Percentiles rank a stretch among this genome's conserved stretches.
phyloP scores from a whole-genome alignment of 805 yeast genomes.

The Starmerella vitae region DNA sequence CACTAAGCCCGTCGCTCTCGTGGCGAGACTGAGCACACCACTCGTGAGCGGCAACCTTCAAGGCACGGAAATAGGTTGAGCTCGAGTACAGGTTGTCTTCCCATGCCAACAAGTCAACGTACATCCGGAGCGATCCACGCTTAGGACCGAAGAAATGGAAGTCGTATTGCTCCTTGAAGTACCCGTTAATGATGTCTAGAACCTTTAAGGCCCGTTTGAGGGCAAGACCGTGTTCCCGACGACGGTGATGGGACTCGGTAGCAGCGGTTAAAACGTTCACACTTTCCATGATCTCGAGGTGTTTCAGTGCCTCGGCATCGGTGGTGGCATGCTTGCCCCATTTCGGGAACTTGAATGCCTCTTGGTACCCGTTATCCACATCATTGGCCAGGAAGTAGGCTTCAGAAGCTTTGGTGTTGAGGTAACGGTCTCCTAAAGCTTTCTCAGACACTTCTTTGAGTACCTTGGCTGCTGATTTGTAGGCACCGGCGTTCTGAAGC shows the following conservation, averaged over 20 bases:
- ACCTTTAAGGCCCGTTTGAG: slow-evolving; percentile 64
- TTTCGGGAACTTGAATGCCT: slow-evolving; percentile 50
- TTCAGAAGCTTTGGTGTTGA: slow-evolving; percentile 77
- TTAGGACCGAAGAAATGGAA: slow-evolving; percentile 88
- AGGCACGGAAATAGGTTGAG: slow-evolving; percentile 59
- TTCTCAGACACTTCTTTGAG: slow-evolving; percentile 59
- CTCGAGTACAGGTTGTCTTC: slow-evolving; percentile 58
- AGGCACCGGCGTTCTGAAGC: slow-evolving; percentile 54
- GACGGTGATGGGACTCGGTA: slow-evolving; percentile 67
- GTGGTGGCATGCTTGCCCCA: slow-evolving; percentile 40
- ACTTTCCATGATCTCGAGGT: slow-evolving; percentile 81
- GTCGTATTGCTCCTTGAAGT: slow-evolving; percentile 75
- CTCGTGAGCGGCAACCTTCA: slow-evolving; percentile 42
- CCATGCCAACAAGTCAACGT: slow-evolving; percentile 67
- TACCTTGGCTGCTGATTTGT: slow-evolving; percentile 45
- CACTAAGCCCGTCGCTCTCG: slow-evolving; percentile 23
- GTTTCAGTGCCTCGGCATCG: slow-evolving; percentile 64
- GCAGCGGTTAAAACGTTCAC: slow-evolving; percentile 75
- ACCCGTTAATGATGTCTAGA: slow-evolving; percentile 53
- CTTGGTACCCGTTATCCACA: slow-evolving; percentile 58
- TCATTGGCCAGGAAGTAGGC: slow-evolving; percentile 66
- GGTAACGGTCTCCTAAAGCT: slow-evolving; percentile 82
- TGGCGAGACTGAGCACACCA: slow-evolving; percentile 7
- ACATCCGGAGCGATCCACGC: slow-evolving; percentile 79
- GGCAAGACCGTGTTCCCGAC: slow-evolving; percentile 55